Conservation (phyloP, 2,329 filamentous ascomycete genomes). For the Xylaria arbuscula region DNA sequence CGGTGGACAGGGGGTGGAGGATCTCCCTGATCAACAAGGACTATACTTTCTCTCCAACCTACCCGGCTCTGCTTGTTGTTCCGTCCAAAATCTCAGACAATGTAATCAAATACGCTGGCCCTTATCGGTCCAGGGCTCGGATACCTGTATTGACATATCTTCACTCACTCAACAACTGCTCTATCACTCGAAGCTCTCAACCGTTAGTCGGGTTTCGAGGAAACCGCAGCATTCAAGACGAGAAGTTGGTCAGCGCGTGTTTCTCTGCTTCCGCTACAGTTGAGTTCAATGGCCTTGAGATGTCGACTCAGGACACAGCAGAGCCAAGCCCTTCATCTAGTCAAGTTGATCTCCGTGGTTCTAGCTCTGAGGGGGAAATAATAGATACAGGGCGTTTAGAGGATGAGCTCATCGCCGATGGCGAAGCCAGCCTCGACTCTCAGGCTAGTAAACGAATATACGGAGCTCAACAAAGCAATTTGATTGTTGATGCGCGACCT, state of each 20-base stretch:
- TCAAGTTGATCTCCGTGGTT: conserved; percentile 60
- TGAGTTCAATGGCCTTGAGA: conserved; percentile 53
- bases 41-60: conserved; percentile 92
- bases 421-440: conserved; percentile 65
- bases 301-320: conserved; percentile 47
- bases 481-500: conserved; percentile 95
- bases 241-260: conserved; percentile 91
- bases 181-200: conserved; percentile 94
- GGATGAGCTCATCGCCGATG: conserved; percentile 70
- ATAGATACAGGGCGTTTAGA: conserved; percentile 74
- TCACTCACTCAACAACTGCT: conserved; percentile 97
- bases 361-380: conserved; percentile 60
- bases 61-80: conserved; percentile 85
- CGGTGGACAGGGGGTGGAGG: conserved; percentile 83
- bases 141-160: conserved; percentile 93
- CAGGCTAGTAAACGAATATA: conserved; percentile 77
- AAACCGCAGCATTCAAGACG: conserved; percentile 94
- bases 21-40: conserved; percentile 90
- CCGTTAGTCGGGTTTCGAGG: conserved; percentile 86
- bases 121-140: conserved; percentile 87
- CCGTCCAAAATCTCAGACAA: conserved; percentile 95
- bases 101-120: conserved; percentile 90
- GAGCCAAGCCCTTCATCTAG: conserved; percentile 60
- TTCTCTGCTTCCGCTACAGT: conserved; percentile 76
- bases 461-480: conserved; percentile 90